Evolutionary conservation across 1,284 basidiomycete genomes (phyloP), one percentile per base, ranked within the genome.

Genomic region (Ustilago crameri): DNA sequence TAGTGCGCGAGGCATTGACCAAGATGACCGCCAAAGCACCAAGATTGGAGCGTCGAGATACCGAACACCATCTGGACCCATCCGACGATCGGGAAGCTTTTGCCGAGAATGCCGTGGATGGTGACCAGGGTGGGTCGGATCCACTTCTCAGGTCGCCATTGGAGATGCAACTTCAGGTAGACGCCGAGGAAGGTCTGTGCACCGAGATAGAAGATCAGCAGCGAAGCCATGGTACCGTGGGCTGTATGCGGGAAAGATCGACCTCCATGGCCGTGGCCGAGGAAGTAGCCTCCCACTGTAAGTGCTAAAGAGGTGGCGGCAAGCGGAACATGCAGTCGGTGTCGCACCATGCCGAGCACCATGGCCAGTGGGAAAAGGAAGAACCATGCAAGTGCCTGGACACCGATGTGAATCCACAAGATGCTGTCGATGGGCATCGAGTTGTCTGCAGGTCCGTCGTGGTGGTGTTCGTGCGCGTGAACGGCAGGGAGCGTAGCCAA

Each of bases 131-230:
- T 91, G 0, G 91, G 91, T 23, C 94, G 87, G 10, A 94, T 79
- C 1, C 88, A 88, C 66, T 87, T 86, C 84, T 97, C 92, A 3
- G 58, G 62, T n/a, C 51, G 41, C 78, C 79, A 80, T 67, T 94
- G 87, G 20, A 97, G 89, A 83, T 98, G 95, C 4, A 95, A 85
- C 84, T 95, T 97, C 68, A 98, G 89, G 84, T 96, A 98, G 60
- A 94, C 87, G 7, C 95, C 95, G 50, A 93, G 86, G 17, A 82
- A 79, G 9, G 91, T 86, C 84, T 97, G 95, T 2, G 67, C 68
- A 3, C 58, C 53, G 12, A 83, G 63, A 38, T 76, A 69, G 46
- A 77, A 64, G 42, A 83, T 64, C 27, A 83, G 47, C 2, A 81
- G 23, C 9, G 56, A 72, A 3, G 79, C 79, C 26, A 80, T 52